phyloP scores from a whole-genome alignment of 495 filamentous ascomycete genomes.

The Aspergillus hancockii region DNA sequence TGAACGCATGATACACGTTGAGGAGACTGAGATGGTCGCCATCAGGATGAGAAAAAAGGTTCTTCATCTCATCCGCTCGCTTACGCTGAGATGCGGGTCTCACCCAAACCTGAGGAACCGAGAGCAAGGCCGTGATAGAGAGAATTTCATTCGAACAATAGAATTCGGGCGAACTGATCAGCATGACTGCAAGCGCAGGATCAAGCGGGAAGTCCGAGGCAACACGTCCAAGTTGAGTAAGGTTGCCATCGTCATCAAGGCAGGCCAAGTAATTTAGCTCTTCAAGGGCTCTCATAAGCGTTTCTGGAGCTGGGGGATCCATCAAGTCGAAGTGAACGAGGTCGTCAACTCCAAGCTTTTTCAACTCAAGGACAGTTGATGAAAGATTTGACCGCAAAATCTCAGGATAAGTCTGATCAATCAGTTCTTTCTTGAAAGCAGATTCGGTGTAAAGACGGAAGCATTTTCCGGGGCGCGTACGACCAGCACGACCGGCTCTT shows the following conservation, averaged over 20 bases:
- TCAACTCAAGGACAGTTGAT: slow-evolving; percentile 92
- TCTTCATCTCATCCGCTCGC: slow-evolving; percentile 97
- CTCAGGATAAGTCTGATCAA: slow-evolving; percentile 95
- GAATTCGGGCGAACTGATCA: slow-evolving; percentile 96
- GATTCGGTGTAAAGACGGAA: slow-evolving; percentile 95
- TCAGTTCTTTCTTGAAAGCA: slow-evolving; percentile 97
- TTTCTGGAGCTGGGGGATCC: slow-evolving; percentile 98
- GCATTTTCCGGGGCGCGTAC: slow-evolving; percentile 96
- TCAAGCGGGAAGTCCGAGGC: slow-evolving; percentile 97
- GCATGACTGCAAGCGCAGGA: slow-evolving; percentile 93
- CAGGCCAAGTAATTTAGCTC: slow-evolving; percentile 97
- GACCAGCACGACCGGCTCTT: slow-evolving; percentile 95
- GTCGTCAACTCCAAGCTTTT: slow-evolving; percentile 95
- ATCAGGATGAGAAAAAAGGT: slow-evolving; percentile 85
- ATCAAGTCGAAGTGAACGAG: slow-evolving; percentile 98
- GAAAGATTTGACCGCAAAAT: slow-evolving; percentile 92
- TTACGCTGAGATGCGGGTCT: slow-evolving; percentile 81
- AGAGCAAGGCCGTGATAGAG: slow-evolving; percentile 90
- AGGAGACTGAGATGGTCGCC: slow-evolving; percentile 95
- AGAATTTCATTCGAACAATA: slow-evolving; percentile 99
- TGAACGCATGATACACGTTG: slow-evolving; percentile 98
- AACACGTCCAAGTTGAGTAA: slow-evolving; percentile 80
- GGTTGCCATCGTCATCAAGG: slow-evolving; percentile 91
- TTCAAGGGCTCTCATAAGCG: slow-evolving; percentile 96
- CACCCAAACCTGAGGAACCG: slow-evolving; percentile 92